These are phyloP conservation scores for Chondrus crispus DNA, from an alignment of 23 red algal species.

Conservation along the genomic window DNA sequence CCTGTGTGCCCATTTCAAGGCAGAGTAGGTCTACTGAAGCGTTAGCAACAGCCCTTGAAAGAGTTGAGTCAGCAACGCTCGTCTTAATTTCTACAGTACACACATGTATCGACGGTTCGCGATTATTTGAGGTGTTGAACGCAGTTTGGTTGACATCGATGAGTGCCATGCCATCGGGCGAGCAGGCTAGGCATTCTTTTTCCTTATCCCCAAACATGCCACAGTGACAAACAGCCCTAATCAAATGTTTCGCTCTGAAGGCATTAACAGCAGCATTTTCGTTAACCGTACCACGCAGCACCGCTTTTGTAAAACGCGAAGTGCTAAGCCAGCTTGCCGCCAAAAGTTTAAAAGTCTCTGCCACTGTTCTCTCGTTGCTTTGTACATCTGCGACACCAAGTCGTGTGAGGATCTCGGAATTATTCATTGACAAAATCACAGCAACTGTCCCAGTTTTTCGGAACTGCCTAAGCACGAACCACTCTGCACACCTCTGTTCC, in stretches of 20 bases:
- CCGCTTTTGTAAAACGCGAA: not conserved
- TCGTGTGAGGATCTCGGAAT: not conserved
- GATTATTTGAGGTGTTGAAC: too few relatives aligned
- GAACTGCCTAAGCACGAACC: not conserved
- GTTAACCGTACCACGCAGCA: not conserved
- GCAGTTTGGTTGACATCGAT: not conserved
- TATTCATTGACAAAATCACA: not conserved
- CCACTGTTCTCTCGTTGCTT: not conserved
- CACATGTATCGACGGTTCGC: too few relatives aligned
- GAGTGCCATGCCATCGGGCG: not conserved
- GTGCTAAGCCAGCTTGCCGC: not conserved
- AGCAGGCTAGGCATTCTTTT: not conserved
- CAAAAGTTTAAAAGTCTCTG: not conserved
- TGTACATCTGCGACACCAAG: not conserved
- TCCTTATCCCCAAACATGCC: not conserved
- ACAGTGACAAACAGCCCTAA: not conserved
- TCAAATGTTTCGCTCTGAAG: not conserved
- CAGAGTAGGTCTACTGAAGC: not conserved
- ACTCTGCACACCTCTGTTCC: not conserved
- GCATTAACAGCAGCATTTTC: not conserved
- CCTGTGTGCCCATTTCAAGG: not conserved
- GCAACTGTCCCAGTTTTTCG: not conserved
- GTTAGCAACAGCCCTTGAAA: not conserved
- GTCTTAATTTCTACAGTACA: conserved; percentile 12
- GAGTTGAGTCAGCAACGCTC: not conserved